Evolutionary conservation across 2,329 filamentous ascomycete genomes (phyloP).

Genomic region (Aspergillus oerlinghausenensis): DNA sequence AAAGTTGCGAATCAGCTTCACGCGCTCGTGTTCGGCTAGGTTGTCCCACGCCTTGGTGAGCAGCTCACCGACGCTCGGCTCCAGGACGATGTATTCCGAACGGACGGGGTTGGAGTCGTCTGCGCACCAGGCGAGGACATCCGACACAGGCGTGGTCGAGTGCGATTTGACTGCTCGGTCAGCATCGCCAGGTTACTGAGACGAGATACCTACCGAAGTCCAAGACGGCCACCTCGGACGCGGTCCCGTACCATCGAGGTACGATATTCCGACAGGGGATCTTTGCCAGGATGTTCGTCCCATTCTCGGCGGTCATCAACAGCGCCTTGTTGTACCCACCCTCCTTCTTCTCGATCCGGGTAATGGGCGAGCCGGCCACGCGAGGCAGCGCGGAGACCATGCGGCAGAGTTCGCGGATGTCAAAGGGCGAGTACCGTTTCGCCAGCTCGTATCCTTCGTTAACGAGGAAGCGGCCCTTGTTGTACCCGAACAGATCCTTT

Average conservation of each 20-base stretch:
- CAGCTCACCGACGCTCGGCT: slow-evolving; percentile 24
- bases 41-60: slow-evolving; percentile 26
- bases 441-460: slow-evolving; percentile 21
- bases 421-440: slow-evolving; percentile 25
- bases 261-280: slow-evolving; percentile 20
- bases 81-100: slow-evolving; percentile 34
- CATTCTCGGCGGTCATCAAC: slow-evolving; percentile 20
- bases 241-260: slow-evolving; percentile 19
- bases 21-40: slow-evolving; percentile 18
- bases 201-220: slow-evolving; percentile 16
- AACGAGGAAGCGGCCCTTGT: slow-evolving; percentile 25
- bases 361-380: slow-evolving; percentile 17
- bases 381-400: slow-evolving; percentile 17
- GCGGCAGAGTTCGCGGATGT: slow-evolving; percentile 25
- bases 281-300: slow-evolving; percentile 19
- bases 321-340: slow-evolving; percentile 24
- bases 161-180: slow-evolving; percentile 10
- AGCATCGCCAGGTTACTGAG: not conserved
- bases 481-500: slow-evolving; percentile 21
- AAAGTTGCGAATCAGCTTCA: slow-evolving; percentile 25
- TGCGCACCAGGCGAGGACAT: slow-evolving; percentile 25
- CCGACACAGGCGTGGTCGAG: slow-evolving; percentile 21
- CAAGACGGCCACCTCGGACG: slow-evolving; percentile 20
- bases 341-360: slow-evolving; percentile 26
- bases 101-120: slow-evolving; percentile 24